A percentile compares a stretch with the other conserved stretches of the same genome.
These are phyloP conservation scores for Cryptococcus sp. DNA, from an alignment of 1,284 basidiomycete genomes.

Conservation along the genomic window DNA sequence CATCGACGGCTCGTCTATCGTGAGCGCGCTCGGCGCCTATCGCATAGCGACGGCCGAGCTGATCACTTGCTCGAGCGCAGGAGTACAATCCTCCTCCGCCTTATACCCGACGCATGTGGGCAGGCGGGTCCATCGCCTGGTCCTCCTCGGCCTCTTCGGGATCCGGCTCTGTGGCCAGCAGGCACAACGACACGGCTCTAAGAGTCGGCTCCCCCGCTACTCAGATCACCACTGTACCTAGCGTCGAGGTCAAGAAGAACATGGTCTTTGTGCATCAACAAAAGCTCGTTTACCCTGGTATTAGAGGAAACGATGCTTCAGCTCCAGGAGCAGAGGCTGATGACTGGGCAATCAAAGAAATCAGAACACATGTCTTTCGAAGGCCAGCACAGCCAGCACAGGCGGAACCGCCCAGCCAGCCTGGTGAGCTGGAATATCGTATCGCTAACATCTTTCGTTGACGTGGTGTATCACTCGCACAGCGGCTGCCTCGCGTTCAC, in stretches of 20 bases:
- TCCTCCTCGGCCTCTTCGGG: slow-evolving; percentile 31
- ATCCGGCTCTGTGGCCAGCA: slow-evolving; percentile 12
- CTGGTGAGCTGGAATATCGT: no score
- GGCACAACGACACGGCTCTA: slow-evolving; percentile 50
- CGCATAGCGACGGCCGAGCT: neutral
- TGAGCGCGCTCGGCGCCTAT: slow-evolving; percentile 55
- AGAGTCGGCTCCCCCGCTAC: slow-evolving; percentile 61
- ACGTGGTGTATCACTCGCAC: no score
- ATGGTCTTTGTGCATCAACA: slow-evolving; percentile 77
- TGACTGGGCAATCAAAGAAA: slow-evolving; percentile 61
- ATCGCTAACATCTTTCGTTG: no score
- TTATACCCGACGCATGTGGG: slow-evolving; percentile 81
- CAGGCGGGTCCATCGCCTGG: slow-evolving; percentile 71
- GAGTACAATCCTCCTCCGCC: slow-evolving; percentile 63
- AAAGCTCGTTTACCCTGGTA: slow-evolving; percentile 41
- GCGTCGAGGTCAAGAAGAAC: slow-evolving; percentile 67
- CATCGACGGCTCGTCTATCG: slow-evolving; percentile 61
- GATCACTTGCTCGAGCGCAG: slow-evolving; percentile 18
- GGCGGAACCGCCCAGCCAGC: no score
- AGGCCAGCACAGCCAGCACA: slow-evolving; percentile 14
- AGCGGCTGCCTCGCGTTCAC: neutral
- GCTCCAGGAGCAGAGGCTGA: slow-evolving; percentile 60
- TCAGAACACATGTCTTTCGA: slow-evolving; percentile 74
- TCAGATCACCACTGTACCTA: slow-evolving; percentile 59
- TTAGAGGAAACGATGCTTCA: slow-evolving; percentile 54